Evolutionary conservation across 352 stramenopile genomes (phyloP), one percentile per base, ranked within the genome.

Genomic region (Pythium insidiosum): DNA sequence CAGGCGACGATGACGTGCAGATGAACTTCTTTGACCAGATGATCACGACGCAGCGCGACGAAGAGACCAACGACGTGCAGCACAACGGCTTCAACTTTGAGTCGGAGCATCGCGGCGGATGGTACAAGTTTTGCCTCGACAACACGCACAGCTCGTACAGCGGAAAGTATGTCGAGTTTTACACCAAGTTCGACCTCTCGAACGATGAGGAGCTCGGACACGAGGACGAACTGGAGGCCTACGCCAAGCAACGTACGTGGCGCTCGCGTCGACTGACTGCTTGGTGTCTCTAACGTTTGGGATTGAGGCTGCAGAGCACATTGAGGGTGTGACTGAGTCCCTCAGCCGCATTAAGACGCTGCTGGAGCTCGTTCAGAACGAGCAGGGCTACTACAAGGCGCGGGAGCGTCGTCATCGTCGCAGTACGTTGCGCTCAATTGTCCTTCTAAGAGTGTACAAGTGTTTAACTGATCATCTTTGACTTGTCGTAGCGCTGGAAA

Each of bases 1-100:
- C 79, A 2, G 56, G 58, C 13, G 54, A 72, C 23, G 64, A 69
- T 19, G 55, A 79, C 10, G 49, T 63, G 34, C 50, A 53, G 12
- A 87, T 80, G 62, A 68, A 63, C 42, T 92, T 92, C 50, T 92
- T 92, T 53, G 60, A 92, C 53, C 61, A 84, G 43, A 40, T 88
- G 39, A 68, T 92, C 48, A 60, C 57, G 20, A 89, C 73, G 6
- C 53, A 67, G 50, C 69, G 65, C 37, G 68, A 84, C 29, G 47
- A 70, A 47, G 68, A 82, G 38, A 84, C 57, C 47, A 84, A 89
- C 45, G 77, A 89, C 56, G 58, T 89, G 37, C 71, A 89, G 56
- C 75, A 86, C 50, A 92, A 83, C 50, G 79, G 76, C 34, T 92
- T 92, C 54, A 92, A 92, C 56, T 92, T 89, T 47, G 68, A 89